Evolutionary conservation across 2,329 filamentous ascomycete genomes (phyloP).

Genomic region (Remersonia thermophila): DNA sequence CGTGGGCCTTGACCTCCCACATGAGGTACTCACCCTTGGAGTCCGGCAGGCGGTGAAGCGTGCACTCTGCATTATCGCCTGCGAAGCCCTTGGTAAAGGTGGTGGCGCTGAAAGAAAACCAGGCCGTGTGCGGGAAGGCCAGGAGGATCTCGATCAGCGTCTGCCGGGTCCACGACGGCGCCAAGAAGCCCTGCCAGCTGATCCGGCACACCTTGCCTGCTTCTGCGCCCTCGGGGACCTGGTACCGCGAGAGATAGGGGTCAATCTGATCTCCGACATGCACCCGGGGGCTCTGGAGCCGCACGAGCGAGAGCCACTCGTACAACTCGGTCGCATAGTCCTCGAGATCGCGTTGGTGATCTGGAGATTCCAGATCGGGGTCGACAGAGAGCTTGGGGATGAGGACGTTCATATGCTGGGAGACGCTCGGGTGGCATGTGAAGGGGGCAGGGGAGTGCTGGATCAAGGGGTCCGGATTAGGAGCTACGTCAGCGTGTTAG

Average conservation of each 20-base stretch:
- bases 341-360: constrained; percentile 41
- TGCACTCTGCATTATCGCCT: constrained; percentile 36
- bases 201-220: constrained; percentile 34
- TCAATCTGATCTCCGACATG: constrained; percentile 47
- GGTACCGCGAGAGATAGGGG: constrained; percentile 56
- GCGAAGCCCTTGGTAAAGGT: constrained; percentile 35
- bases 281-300: constrained; percentile 54
- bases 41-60: constrained; percentile 39
- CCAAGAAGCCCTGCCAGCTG: constrained; percentile 48
- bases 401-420: not conserved
- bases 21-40: constrained; percentile 42
- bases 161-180: constrained; percentile 38
- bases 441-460: constrained; percentile 32
- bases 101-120: constrained; percentile 44
- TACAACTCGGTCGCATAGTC: constrained; percentile 52
- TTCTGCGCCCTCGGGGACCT: constrained; percentile 33
- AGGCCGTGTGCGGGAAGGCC: constrained; percentile 31
- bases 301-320: constrained; percentile 63
- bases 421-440: constrained; percentile 21
- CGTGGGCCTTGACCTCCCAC: constrained; percentile 43
- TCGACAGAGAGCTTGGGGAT: constrained; percentile 19
- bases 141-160: constrained; percentile 34
- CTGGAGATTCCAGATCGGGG: constrained; percentile 22
- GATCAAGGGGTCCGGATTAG: constrained; percentile 36
- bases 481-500: constrained; percentile 29